Evolutionary conservation across 2,329 filamentous ascomycete species (phyloP).

Genomic region (Fusarium scirpi): DNA sequence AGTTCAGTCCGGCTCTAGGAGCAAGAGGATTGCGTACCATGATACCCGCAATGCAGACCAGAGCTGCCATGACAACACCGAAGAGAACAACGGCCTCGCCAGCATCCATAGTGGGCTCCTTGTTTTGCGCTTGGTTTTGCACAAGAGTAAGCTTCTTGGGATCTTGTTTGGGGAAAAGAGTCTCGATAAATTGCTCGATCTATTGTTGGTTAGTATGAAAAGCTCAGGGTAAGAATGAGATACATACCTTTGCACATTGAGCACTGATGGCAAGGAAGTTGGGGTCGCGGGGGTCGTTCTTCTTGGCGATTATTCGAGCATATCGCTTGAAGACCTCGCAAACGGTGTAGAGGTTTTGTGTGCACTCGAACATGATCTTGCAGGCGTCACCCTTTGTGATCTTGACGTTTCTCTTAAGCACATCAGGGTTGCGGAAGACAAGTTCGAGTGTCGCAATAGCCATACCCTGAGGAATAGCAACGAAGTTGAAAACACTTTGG

Average conservation of each 20-base stretch:
- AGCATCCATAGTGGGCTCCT: slow-evolving; percentile 62
- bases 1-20: not conserved
- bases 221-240: not conserved
- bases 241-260: slow-evolving; percentile 81
- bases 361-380: slow-evolving; percentile 89
- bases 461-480: slow-evolving; percentile 96
- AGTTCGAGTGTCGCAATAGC: slow-evolving; percentile 94
- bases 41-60: slow-evolving; percentile 75
- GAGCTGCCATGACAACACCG: slow-evolving; percentile 72
- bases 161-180: slow-evolving; percentile 87
- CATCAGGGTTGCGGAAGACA: slow-evolving; percentile 88
- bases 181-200: slow-evolving; percentile 97
- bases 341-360: slow-evolving; percentile 85
- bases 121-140: slow-evolving; percentile 53
- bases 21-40: slow-evolving; percentile 74
- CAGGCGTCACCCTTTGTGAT: slow-evolving; percentile 97
- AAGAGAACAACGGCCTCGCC: slow-evolving; percentile 76
- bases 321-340: slow-evolving; percentile 87
- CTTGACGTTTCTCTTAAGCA: slow-evolving; percentile 92
- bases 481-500: slow-evolving; percentile 99
- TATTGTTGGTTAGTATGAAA: slow-evolving; percentile 52
- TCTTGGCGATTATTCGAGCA: slow-evolving; percentile 84
- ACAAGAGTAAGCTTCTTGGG: slow-evolving; percentile 67
- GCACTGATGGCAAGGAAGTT: slow-evolving; percentile 93
- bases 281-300: slow-evolving; percentile 93